These are phyloP conservation scores for Helianthus annuus DNA, from an alignment of 129 eudicot genomes.

Conservation along the genomic window HanXRQr2.0-SUNRISE NC_035441.2:164531931-164532430, in stretches of 20 bases:
- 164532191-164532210: neutral
- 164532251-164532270: neutral
- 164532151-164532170: neutral
- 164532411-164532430: constrained; percentile 17
- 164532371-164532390: constrained; percentile 18
- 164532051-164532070: neutral
- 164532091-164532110: neutral
- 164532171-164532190: neutral
- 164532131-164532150: neutral
- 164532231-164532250: neutral
- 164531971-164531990: neutral
- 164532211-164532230: neutral
- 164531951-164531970: neutral
- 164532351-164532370: neutral
- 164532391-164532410: constrained; percentile 23
- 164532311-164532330: neutral
- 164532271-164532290: constrained; percentile 9
- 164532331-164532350: constrained; percentile 13
- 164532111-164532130: neutral
- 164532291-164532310: neutral
- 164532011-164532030: neutral
- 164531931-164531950: neutral
- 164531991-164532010: neutral
- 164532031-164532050: neutral
- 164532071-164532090: neutral